Evolutionary conservation across 805 yeast genomes (phyloP).

Genomic region (Nakazawaea ernobii): DNA sequence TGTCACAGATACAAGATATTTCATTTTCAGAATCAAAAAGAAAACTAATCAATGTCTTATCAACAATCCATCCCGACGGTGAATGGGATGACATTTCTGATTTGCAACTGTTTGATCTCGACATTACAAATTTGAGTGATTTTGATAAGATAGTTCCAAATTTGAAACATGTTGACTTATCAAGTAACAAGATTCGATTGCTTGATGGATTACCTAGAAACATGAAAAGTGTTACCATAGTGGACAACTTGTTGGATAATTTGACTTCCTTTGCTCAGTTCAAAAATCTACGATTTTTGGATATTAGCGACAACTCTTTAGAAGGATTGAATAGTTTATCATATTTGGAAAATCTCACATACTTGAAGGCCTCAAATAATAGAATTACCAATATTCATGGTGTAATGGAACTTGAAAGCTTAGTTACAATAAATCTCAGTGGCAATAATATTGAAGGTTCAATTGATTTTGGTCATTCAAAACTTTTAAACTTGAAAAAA

Average conservation of each 20-base stretch:
- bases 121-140: conserved; percentile 36
- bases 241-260: conserved; percentile 32
- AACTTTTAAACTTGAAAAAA: conserved; percentile 36
- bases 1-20: conserved; percentile 33
- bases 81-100: conserved; percentile 37
- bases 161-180: conserved; percentile 31
- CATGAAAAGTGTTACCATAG: conserved; percentile 32
- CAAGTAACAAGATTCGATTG: conserved; percentile 35
- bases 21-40: conserved; percentile 44
- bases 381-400: conserved; percentile 30
- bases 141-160: conserved; percentile 40
- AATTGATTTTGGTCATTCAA: conserved; percentile 29
- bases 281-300: conserved; percentile 35
- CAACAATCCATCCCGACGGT: conserved; percentile 32
- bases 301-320: conserved; percentile 33
- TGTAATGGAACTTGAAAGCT: conserved; percentile 30
- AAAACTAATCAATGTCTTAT: conserved; percentile 38
- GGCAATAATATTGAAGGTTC: conserved; percentile 33
- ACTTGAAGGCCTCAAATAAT: conserved; percentile 33
- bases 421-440: conserved; percentile 34
- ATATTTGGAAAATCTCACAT: conserved; percentile 35
- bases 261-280: conserved; percentile 34
- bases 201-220: conserved; percentile 39
- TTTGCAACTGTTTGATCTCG: conserved; percentile 29
- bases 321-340: conserved; percentile 30